phyloP scores from a whole-genome alignment of 2,329 filamentous ascomycete genomes.

The Neoarthrinium moseri region DNA sequence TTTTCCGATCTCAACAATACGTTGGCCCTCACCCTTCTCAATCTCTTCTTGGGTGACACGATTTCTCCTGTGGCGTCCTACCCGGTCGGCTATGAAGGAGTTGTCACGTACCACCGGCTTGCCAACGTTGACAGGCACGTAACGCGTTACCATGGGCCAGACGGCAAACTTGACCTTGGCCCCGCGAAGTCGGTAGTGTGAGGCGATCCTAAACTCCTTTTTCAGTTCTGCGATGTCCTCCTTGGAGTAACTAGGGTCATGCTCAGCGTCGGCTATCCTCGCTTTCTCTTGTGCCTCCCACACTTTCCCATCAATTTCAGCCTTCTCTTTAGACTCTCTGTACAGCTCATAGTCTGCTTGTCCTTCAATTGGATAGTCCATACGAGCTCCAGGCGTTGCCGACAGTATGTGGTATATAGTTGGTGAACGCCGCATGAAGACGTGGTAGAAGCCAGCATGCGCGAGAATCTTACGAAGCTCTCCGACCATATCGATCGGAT shows the following conservation, averaged over 20 bases:
- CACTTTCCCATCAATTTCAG: slow-evolving; percentile 14
- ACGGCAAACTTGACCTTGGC: slow-evolving; percentile 30
- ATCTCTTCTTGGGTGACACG: background rate
- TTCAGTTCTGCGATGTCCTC: slow-evolving; percentile 9
- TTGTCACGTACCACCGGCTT: background rate
- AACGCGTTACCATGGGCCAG: slow-evolving; percentile 28
- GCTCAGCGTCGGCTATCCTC: background rate
- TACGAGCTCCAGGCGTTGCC: slow-evolving; percentile 26
- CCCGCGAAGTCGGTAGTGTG: slow-evolving; percentile 25
- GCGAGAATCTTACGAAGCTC: slow-evolving; percentile 25
- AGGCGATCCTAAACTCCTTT: slow-evolving; percentile 9
- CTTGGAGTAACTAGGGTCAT: background rate
- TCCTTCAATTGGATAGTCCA: slow-evolving; percentile 23
- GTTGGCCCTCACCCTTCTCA: slow-evolving; percentile 21
- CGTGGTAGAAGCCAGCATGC: slow-evolving; percentile 25
- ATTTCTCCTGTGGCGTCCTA: background rate
- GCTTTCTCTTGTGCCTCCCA: slow-evolving; percentile 12
- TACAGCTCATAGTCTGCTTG: slow-evolving; percentile 23
- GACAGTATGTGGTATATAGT: slow-evolving; percentile 27
- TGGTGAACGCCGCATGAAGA: slow-evolving; percentile 26
- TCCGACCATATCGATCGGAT: slow-evolving; percentile 23
- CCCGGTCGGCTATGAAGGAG: too few relatives aligned
- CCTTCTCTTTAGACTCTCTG: slow-evolving; percentile 17
- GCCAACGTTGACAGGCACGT: slow-evolving; percentile 20
- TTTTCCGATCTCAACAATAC: slow-evolving; percentile 18